A percentile compares a stretch with the other conserved stretches of the same genome.
Evolutionary conservation across 495 filamentous ascomycete genomes (phyloP).

Genomic region (Aspergillus sclerotioniger): DNA sequence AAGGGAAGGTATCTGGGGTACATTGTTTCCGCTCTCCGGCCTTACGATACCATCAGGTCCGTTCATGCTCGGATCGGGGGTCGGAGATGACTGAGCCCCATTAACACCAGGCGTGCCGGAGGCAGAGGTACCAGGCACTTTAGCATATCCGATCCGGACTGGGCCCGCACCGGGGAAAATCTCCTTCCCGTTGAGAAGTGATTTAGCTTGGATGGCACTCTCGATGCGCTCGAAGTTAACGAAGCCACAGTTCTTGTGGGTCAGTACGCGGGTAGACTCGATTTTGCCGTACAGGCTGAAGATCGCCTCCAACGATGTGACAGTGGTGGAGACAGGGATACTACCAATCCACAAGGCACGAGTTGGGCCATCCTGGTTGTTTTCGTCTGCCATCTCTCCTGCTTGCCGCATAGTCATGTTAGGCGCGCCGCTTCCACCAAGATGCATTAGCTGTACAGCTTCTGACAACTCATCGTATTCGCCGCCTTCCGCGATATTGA

Average conservation of each 20-base stretch:
- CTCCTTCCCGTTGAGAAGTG: constrained; percentile 88
- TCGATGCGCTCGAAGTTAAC: constrained; percentile 93
- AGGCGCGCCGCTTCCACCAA: constrained; percentile 59
- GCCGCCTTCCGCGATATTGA: constrained; percentile 66
- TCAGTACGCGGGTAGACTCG: constrained; percentile 87
- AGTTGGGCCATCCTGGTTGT: constrained; percentile 83
- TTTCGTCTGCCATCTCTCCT: constrained; percentile 58
- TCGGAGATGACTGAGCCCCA: constrained; percentile 84
- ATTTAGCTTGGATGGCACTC: constrained; percentile 84
- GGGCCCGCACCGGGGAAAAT: constrained; percentile 97
- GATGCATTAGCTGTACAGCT: constrained; percentile 75
- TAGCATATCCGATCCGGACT: constrained; percentile 93
- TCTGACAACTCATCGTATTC: constrained; percentile 72
- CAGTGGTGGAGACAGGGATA: constrained; percentile 95
- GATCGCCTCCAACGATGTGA: constrained; percentile 87
- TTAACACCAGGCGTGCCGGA: constrained; percentile 79
- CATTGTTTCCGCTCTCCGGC: constrained; percentile 40
- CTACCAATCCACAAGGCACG: constrained; percentile 95
- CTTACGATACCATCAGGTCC: constrained; percentile 35
- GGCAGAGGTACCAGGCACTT: constrained; percentile 82
- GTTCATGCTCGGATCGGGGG: constrained; percentile 68
- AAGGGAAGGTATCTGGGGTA: constrained; percentile 69
- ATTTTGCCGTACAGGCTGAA: constrained; percentile 90
- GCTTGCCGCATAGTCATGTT: constrained; percentile 49
- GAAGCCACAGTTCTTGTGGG: constrained; percentile 98